These are phyloP conservation scores for Coniochaeta sp. DNA, from an alignment of 2,329 filamentous ascomycete species.

Conservation along the genomic window DNA sequence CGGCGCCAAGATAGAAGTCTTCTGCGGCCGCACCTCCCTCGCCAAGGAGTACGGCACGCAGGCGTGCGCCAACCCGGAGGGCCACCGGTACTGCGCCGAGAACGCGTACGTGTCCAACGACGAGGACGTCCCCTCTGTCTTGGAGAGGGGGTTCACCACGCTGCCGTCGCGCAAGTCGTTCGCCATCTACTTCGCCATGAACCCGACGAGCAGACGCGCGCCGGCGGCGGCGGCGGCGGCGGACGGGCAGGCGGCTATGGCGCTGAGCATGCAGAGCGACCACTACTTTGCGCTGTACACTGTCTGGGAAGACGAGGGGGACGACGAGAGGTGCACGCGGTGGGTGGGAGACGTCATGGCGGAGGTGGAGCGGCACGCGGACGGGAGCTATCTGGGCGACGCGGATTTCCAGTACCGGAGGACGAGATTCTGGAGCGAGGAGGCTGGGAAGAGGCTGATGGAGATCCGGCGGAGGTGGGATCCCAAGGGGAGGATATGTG, in stretches of 20 bases:
- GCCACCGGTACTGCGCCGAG: conserved; percentile 40
- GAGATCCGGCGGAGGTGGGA: conserved; percentile 35
- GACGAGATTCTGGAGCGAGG: conserved; percentile 39
- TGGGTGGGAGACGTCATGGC: conserved; percentile 38
- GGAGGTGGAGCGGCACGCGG: conserved; percentile 29
- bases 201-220: conserved; percentile 32
- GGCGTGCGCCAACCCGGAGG: conserved; percentile 35
- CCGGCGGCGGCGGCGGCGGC: conserved; percentile 24
- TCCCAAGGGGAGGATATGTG: conserved; percentile 30
- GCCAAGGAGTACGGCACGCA: conserved; percentile 34
- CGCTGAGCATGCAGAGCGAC: conserved; percentile 45
- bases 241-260: conserved; percentile 32
- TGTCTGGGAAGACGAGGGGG: conserved; percentile 36
- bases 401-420: conserved; percentile 41
- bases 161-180: conserved; percentile 37
- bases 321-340: conserved; percentile 32
- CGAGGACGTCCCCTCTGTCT: conserved; percentile 32
- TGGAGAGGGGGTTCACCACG: conserved; percentile 38
- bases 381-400: conserved; percentile 47
- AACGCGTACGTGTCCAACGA: conserved; percentile 43
- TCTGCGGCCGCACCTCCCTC: conserved; percentile 25
- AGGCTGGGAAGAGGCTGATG: conserved; percentile 32
- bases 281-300: conserved; percentile 49
- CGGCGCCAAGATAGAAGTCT: conserved; percentile 23
- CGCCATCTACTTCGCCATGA: conserved; percentile 44